Percentiles rank a stretch among this genome's conserved stretches.
These are phyloP conservation scores for Cryptomeria japonica DNA, from an alignment of 75 land plant genomes.

Conservation along the genomic window DNA sequence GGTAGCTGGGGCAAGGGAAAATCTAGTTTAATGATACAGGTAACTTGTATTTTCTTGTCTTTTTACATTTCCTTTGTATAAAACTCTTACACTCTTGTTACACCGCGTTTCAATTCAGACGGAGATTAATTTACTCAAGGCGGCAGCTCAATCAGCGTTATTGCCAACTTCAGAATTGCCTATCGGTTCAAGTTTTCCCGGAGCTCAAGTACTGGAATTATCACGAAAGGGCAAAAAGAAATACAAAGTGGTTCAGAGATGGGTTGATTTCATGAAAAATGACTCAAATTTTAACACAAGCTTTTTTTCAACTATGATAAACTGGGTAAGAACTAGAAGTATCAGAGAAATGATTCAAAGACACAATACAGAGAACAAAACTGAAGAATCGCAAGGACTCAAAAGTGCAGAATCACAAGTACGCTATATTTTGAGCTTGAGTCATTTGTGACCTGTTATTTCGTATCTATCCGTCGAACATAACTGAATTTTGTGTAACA, in stretches of 20 bases:
- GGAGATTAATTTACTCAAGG: not conserved
- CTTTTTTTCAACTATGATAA: not conserved
- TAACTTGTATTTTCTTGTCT: not conserved
- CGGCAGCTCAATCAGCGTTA: not conserved
- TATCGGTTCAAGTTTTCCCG: not conserved
- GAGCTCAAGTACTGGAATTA: not conserved
- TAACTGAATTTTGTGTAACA: too few relatives aligned
- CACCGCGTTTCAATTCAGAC: not conserved
- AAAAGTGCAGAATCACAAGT: too few relatives aligned
- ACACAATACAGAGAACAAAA: too few relatives aligned
- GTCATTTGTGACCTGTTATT: too few relatives aligned
- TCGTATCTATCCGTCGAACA: too few relatives aligned
- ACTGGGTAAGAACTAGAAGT: too few relatives aligned
- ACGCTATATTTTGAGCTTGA: too few relatives aligned
- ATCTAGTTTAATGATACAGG: not conserved
- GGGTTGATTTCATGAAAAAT: not conserved
- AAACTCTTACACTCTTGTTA: not conserved
- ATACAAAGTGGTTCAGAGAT: not conserved
- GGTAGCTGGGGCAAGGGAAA: not conserved
- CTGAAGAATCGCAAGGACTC: too few relatives aligned
- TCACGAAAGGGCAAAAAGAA: not conserved
- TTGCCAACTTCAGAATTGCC: not conserved
- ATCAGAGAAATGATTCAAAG: not conserved
- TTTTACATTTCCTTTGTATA: not conserved
- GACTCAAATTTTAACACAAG: not conserved